Evolutionary conservation across 2,329 filamentous ascomycete species (phyloP), one percentile per base, ranked within the genome.

Genomic region (Colletotrichum sp.): DNA sequence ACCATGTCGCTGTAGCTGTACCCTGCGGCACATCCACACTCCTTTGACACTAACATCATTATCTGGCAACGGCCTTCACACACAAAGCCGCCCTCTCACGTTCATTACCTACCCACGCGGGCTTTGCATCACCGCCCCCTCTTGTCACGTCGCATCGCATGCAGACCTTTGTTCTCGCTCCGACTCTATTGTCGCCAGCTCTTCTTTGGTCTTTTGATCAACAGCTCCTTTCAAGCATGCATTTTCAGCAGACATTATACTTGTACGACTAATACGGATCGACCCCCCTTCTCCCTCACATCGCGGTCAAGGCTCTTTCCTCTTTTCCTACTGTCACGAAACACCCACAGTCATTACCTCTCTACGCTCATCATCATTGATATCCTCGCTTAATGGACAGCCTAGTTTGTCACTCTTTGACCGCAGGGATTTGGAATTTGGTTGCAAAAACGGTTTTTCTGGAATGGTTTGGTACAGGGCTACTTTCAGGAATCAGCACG

Each of bases 301-400:
- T 28, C 13, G 32, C n/a, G 34, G 32, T 38, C 14, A 18, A 36
- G 61, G 61, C 43, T 26, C 30, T 10, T 34, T 26, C 30, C 30
- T 67, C n/a, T 55, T 65, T 34, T 67, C 36, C 26, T 52, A 36
- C 43, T 52, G 26, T 66, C 21, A 6, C 13, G 8, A 13, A 34
- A 48, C 13, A 32, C 12, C 28, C 30, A 38, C 52, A 28, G 52
- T 68, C 52, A 58, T 58, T 43, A 59, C 32, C 52, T 9, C 32
- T 13, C 26, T 52, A 18, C 21, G 2, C 18, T 61, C 58, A 36
- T 34, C 58, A 21, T 21, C 26, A 36, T 36, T 32, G 18, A 32
- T 32, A 32, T 21, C 68, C 52, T 66, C 26, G 38, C 72, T 52
- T 71, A 71, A 74, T 71, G 32, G 52, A 66, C 68, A 71, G 28